Evolutionary conservation across 768 basidiomycete species (phyloP), one percentile per base, ranked within the genome.

Genomic region (Podaxis pistillaris): DNA sequence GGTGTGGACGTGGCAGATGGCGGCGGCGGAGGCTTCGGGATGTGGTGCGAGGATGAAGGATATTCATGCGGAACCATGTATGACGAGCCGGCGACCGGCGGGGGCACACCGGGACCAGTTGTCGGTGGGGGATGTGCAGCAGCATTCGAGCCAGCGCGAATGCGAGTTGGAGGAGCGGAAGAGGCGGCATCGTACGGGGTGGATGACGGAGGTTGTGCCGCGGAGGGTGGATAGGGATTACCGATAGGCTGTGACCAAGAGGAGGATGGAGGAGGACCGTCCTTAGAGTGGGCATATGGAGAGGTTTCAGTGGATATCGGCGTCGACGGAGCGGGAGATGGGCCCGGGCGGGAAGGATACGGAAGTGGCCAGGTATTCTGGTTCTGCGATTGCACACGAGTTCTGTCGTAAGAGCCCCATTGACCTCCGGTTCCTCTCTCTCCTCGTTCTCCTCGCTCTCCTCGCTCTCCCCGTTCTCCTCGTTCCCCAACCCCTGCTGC

Each of bases 371-470:
- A 62, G 24, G 53, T 54, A 44, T 54, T 62, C 33, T 62, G 60
- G 40, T 55, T 62, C 60, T 62, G 60, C 40, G 52, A 55, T 46
- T 55, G 60, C 15, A 62, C 60, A 47, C 60, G 60, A 19, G 53
- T 62, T 56, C 60, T 40, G 26, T 60, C 59, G 46, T 56, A 56
- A 15, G 58, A 22, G n/a, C 46, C 19, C 53, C 44, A 63, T 51
- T 58, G 49, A 15, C 50, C 63, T 46, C 30, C 50, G 17, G 33
- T 17, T 8, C 58, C 56, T 26, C 57, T 57, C 49, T 63, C 62
- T 2, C 40, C 58, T 36, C 58, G n/a, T n/a, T 52, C 51, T 38
- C 17, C 60, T 54, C 60, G 28, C 15, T 65, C 59, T 57, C 55
- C 44, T 13, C 59, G 28, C 55, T 46, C 38, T 41, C 5, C 30